These are phyloP conservation scores for Cytospora piceicola DNA, from an alignment of 2,329 filamentous ascomycete species.

Conservation along the genomic window DNA sequence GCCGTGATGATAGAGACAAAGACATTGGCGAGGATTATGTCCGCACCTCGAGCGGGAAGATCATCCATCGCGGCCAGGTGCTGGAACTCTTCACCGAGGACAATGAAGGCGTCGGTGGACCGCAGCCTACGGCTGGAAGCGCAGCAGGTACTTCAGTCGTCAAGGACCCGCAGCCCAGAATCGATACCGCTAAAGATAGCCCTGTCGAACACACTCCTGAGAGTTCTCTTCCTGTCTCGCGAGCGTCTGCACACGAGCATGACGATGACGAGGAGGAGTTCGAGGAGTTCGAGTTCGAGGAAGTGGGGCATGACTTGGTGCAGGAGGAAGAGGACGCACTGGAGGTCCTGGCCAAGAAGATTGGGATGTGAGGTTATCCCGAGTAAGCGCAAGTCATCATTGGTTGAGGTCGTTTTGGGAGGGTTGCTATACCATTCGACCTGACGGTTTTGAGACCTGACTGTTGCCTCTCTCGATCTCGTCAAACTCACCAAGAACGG, in stretches of 20 bases:
- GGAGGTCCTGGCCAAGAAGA: constrained; percentile 17
- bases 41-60: constrained; percentile 36
- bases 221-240: neutral
- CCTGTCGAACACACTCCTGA: constrained; percentile 45
- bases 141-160: neutral
- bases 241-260: neutral
- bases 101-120: constrained; percentile 31
- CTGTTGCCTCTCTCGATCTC: neutral
- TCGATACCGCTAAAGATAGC: constrained; percentile 52
- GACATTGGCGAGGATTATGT: constrained; percentile 31
- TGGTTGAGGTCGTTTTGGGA: neutral
- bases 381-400: constrained; percentile 4
- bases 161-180: neutral
- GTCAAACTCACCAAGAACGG: neutral
- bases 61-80: constrained; percentile 42
- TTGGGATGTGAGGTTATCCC: constrained; percentile 9
- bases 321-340: constrained; percentile 51
- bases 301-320: constrained; percentile 59
- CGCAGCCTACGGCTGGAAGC: neutral
- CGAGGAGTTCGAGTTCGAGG: constrained; percentile 51
- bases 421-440: no score
- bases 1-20: constrained; percentile 26
- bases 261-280: constrained; percentile 50
- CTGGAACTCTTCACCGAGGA: constrained; percentile 37
- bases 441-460: neutral